phyloP scores from a whole-genome alignment of 2,329 filamentous ascomycete genomes.

The Sporothrix variecibatus region DNA sequence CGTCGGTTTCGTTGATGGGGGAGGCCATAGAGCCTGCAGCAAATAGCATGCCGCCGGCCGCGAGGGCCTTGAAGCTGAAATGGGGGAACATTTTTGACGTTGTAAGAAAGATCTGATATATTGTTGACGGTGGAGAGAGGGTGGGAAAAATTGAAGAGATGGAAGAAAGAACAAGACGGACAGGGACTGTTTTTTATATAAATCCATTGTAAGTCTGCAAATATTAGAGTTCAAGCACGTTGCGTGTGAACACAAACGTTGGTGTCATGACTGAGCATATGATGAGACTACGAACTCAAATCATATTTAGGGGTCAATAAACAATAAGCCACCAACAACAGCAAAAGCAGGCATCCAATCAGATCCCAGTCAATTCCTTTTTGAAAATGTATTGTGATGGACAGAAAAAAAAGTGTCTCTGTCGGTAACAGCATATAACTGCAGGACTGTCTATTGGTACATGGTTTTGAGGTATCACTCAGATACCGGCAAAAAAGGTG shows the following conservation, averaged over 20 bases:
- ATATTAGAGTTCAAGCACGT: background rate
- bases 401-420: background rate
- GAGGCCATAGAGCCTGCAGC: background rate
- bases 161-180: background rate
- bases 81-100: background rate
- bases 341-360: background rate
- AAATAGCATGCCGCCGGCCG: background rate
- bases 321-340: background rate
- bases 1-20: background rate
- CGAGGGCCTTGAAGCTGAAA: background rate
- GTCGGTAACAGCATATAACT: background rate
- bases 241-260: background rate
- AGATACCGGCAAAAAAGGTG: conserved; percentile 25
- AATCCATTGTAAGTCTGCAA: background rate
- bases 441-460: background rate
- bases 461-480: background rate
- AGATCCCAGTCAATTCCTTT: background rate
- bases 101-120: background rate
- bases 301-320: background rate
- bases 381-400: background rate
- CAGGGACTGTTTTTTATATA: background rate
- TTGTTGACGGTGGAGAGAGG: background rate
- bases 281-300: background rate
- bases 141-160: background rate
- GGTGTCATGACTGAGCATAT: background rate